Base-by-base conservation (phyloP, 148 eudicot genomes). In the Bassia scoparia region DNA sequence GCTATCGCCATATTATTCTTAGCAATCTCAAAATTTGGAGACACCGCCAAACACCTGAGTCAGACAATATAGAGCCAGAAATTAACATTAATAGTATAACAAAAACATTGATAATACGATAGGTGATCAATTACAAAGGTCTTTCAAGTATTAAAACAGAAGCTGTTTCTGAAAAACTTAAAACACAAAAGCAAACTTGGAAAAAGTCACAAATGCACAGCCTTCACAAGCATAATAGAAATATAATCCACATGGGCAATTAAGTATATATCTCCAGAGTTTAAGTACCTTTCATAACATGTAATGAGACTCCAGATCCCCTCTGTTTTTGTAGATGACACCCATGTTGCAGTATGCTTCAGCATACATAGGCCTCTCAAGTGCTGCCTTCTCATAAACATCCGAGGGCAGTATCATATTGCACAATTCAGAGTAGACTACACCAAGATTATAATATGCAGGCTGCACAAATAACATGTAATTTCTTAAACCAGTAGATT, bases 301-400 rank as follows among this genome's bases (percentile, higher is more conserved):
- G 99, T 83, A 79, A 95, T 92, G 73, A 48, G 93, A 85, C 86
- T 92, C 97, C 82, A 95, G 83, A 69, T 95, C 97, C 77, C 97
- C 97, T 74, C 93, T 86, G 77, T 95, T 95, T 82, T 95, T 95
- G 85, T 72, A 95, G 69, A 95, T 95, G 75, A 95, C 97, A 74
- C 99, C 99, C 97, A 95, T 95, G 79, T 95, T 95, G 86, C 99
- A 95, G 79, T 89, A 95, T 68, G 99, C 99, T 87, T 95, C 99
- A 61, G 97, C 96, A 86, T 95, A 95, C 97, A 95, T 92, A 58
- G 99, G 99, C 78, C 97, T 87, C 79, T 89, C 97, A 61, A 90
- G 70, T 67, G 96, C 99, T 79, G 97, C 99, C 86, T 87, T 95
- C 80, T 95, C 97, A 74, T 95, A 95, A n/a, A 83, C 96, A 95